Evolutionary conservation across 2,329 filamentous ascomycete species (phyloP), one percentile per base, ranked within the genome.

Genomic region (Venturia carpophila): DNA sequence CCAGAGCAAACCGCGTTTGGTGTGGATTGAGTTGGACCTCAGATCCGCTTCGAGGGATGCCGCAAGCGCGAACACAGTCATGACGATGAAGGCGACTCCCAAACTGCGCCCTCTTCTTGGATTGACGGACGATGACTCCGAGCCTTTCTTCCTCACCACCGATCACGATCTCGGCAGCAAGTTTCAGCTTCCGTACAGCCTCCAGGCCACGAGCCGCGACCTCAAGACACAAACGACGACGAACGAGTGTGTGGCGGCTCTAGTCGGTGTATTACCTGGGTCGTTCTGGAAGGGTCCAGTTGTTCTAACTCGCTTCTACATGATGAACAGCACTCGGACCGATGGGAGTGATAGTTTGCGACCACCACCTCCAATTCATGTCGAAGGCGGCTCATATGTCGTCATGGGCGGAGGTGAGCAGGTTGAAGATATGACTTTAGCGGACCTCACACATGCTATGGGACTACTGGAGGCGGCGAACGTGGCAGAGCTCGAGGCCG

Each of bases 241-340:
- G 15, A 55, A 55, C 13, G 49, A 55, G 24, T 55, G 49, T 19
- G 6, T 55, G 27, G 49, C 49, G 10, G 27, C 24, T 11, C 27
- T 55, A 1, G 49, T 55, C 27, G 49, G 49, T 6, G 27, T 55
- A 19, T 30, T 55, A 13, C 49, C 49, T 34, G 11, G 11, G 5
- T 55, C 49, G 11, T 55, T 55, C 17, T 55, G 49, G 49, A 55
- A 55, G 5, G 49, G 49, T 55, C 49, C 49, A 17, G 49, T 55
- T 24, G 21, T 55, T 11, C 49, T 55, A 15, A 55, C 49, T 34
- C 49, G 49, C 17, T 55, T 15, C 49, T 55, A 15, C 19, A 34
- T 10, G 17, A 15, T 55, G 13, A 34, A 34, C 24, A 34, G 49
- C 27, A 11, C 49, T 55, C 49, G 17, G 49, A 34, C 10, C 13